Evolutionary conservation across 108 stramenopile species (phyloP).

Genomic region (Cyclostephanos invisitatus): DNA sequence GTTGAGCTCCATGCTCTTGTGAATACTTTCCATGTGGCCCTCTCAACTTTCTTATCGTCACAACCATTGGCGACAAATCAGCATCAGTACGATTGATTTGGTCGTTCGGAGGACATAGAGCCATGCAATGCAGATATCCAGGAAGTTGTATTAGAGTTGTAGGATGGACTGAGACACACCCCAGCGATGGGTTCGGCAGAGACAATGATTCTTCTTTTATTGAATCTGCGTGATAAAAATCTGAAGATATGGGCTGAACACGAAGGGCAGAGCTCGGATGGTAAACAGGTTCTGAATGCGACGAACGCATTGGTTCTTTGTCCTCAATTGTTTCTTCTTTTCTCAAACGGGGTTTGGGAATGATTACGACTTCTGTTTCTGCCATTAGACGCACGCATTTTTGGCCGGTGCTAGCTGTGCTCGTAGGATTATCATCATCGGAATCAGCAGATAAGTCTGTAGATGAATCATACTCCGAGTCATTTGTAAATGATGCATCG

Average conservation of each 20-base stretch:
- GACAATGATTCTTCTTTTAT: conserved; percentile 3
- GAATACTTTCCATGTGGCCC: conserved; percentile 13
- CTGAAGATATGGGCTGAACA: conserved; percentile 25
- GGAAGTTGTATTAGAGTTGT: conserved; percentile 31
- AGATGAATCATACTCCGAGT: conserved; percentile 25
- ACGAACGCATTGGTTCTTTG: conserved; percentile 9
- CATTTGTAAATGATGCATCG: conserved; percentile 29
- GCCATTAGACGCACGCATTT: conserved; percentile 56
- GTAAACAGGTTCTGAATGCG: conserved; percentile 7
- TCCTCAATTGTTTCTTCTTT: conserved; percentile 15
- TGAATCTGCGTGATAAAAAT: conserved; percentile 5
- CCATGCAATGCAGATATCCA: conserved; percentile 33
- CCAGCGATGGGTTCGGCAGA: conserved; percentile 17
- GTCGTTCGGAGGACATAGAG: conserved; percentile 26
- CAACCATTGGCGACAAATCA: conserved; percentile 16
- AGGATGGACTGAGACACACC: conserved; percentile 31
- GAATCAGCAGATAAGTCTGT: conserved; percentile 6
- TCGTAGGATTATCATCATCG: background rate
- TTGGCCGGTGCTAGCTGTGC: background rate
- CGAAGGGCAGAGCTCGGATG: conserved; percentile 30
- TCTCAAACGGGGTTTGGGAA: conserved; percentile 60
- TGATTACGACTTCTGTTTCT: conserved; percentile 73
- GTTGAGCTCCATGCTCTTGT: background rate
- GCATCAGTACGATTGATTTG: background rate
- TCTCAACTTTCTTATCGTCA: conserved; percentile 15